Conservation (phyloP, 345 rosid species). For the Acer campestre region DNA sequence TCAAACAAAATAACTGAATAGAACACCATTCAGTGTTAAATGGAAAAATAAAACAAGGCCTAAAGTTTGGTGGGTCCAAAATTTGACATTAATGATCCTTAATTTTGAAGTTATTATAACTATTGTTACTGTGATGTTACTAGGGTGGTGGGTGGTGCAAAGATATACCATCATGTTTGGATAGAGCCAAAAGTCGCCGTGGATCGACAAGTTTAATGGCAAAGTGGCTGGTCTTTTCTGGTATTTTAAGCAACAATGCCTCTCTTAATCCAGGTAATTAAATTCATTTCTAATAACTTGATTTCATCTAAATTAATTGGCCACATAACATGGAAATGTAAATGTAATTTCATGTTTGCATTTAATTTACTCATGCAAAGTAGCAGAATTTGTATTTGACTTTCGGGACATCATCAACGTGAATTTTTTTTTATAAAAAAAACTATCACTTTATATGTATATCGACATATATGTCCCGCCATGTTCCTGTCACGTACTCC, state of each 20-base stretch:
- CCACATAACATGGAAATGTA: too few relatives aligned
- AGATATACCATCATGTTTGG: constrained; percentile 71
- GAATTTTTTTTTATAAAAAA: not conserved
- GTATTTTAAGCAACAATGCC: constrained; percentile 80
- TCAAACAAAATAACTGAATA: not conserved
- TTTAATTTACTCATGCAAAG: not conserved
- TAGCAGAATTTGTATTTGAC: not conserved
- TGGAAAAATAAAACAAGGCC: too few relatives aligned
- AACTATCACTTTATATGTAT: not conserved
- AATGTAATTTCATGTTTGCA: too few relatives aligned
- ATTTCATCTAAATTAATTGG: too few relatives aligned
- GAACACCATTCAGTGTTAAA: too few relatives aligned
- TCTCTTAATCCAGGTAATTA: constrained; percentile 79
- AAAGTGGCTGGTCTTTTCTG: constrained; percentile 65
- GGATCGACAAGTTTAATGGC: constrained; percentile 84
- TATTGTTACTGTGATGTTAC: not conserved
- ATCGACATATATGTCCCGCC: too few relatives aligned
- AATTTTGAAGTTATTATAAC: not conserved
- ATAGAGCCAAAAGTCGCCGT: constrained; percentile 67
- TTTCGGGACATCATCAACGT: not conserved
- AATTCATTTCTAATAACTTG: not conserved
- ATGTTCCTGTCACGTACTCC: not conserved
- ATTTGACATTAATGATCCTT: constrained; percentile 10
- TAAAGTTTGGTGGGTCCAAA: too few relatives aligned
- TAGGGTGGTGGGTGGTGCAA: constrained; percentile 99